Conservation (phyloP, 352 stramenopile species). For the Globisporangium irregulare region DNA sequence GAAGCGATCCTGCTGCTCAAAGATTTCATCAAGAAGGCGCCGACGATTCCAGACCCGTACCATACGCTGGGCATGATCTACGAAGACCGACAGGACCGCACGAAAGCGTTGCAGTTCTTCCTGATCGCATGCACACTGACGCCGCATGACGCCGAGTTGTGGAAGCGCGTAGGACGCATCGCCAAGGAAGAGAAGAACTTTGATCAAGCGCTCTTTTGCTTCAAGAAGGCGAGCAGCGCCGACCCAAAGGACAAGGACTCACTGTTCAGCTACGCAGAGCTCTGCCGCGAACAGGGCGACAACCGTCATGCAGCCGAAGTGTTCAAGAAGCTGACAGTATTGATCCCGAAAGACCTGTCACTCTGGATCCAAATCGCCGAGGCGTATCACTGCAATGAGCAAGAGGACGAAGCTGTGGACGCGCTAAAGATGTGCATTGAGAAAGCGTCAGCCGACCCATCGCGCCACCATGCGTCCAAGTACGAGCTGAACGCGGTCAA, state of each 20-base stretch:
- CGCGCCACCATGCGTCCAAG: constrained; percentile 61
- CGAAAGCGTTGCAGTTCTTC: constrained; percentile 85
- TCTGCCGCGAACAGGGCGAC: constrained; percentile 76
- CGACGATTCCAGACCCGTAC: constrained; percentile 84
- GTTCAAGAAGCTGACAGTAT: constrained; percentile 73
- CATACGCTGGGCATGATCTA: constrained; percentile 88
- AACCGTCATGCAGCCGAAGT: constrained; percentile 76
- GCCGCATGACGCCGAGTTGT: constrained; percentile 78
- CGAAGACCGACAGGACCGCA: constrained; percentile 75
- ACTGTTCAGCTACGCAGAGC: constrained; percentile 76
- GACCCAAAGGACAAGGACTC: constrained; percentile 81
- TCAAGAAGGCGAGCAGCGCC: constrained; percentile 79
- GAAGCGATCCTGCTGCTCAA: constrained; percentile 79
- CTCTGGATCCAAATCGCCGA: constrained; percentile 87
- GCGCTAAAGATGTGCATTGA: constrained; percentile 84
- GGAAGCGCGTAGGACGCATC: constrained; percentile 81
- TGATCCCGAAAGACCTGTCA: constrained; percentile 72
- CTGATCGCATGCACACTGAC: constrained; percentile 83
- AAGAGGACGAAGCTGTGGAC: constrained; percentile 82
- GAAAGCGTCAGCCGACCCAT: constrained; percentile 63
- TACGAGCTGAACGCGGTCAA: constrained; percentile 87
- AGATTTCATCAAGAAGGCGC: constrained; percentile 88
- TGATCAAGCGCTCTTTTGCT: constrained; percentile 83
- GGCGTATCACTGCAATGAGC: constrained; percentile 85
- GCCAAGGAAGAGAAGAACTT: constrained; percentile 87